Base-by-base conservation (phyloP, 352 stramenopile species). In the Pilasporangium apinafurcum region DNA sequence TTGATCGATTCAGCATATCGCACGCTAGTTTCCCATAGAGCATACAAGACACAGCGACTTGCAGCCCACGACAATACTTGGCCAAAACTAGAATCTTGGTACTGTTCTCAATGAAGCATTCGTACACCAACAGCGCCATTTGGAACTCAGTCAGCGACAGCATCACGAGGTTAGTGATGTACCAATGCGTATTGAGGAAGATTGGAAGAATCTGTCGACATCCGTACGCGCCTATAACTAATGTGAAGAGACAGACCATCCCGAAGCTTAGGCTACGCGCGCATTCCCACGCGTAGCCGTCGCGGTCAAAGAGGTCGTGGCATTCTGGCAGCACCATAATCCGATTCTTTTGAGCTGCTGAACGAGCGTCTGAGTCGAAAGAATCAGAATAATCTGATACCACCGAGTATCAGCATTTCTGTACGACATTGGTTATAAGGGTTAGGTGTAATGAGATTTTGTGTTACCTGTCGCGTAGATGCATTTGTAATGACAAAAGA, bases 61-160 rank as follows among this genome's bases (percentile, higher is more conserved):
- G 76, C 26, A 88, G 34, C 18, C 67, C 75, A 21, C 70, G 76
- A 32, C 74, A 83, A 60, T 84, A 88, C 61, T 88, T 88, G 59
- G 63, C 53, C 18, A 76, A 51, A 33, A 88, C 68, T 32, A 88
- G 68, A 24, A 84, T 54, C 40, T 77, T 74, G 35, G 69, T 37
- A 55, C 56, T 78, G 53, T 80, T 83, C 31, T 62, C 38, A 22
- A 80, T 31, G 29, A 86, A 61, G 58, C 72, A 88, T 56, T 84
- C 69, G 48, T 71, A 67, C 37, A 67, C 69, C 25, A 88, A 48
- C 41, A 85, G 59, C 36, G 61, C 67, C 69, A 88, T 88, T 42
- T 88, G 72, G 22, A 81, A 32, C 30, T 31, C 60, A 27, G 69
- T 69, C 44, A 88, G 63, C 34, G 60, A 39, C 37, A 86, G 52